A percentile compares a stretch with the other conserved stretches of the same genome.
These are phyloP conservation scores for Chalaropsis thielavioides DNA, from an alignment of 2,329 filamentous ascomycete species.

Conservation along the genomic window DNA sequence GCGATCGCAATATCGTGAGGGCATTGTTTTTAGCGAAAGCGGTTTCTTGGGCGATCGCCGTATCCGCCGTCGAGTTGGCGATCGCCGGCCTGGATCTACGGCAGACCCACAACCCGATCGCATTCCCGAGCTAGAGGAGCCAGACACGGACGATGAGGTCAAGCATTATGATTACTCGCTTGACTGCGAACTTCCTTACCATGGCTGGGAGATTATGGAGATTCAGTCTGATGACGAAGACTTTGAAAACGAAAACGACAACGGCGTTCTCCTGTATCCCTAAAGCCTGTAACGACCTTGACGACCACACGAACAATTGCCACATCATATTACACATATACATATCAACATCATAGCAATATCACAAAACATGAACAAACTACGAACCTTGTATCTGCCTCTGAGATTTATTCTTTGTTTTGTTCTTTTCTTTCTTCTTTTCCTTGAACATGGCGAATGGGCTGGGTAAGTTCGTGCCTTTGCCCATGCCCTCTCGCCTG, in stretches of 20 bases:
- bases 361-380: background rate
- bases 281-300: background rate
- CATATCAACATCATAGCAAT: background rate
- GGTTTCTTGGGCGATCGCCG: constrained; percentile 31
- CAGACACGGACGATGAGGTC: constrained; percentile 32
- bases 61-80: constrained; percentile 32
- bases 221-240: constrained; percentile 25
- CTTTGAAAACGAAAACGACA: constrained; percentile 12
- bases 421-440: background rate
- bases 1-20: constrained; percentile 13
- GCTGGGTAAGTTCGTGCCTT: background rate
- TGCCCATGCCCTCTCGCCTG: background rate
- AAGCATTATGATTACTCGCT: constrained; percentile 27
- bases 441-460: background rate
- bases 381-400: background rate
- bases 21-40: constrained; percentile 25
- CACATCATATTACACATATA: background rate
- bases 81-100: constrained; percentile 34
- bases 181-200: constrained; percentile 37
- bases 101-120: constrained; percentile 34
- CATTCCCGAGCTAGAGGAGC: constrained; percentile 41
- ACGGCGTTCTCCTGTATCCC: constrained; percentile 2
- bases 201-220: constrained; percentile 37
- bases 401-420: background rate
- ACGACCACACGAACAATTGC: background rate